These are phyloP conservation scores for Boletus insuetus DNA, from an alignment of 768 basidiomycete species.

Conservation along the genomic window DNA sequence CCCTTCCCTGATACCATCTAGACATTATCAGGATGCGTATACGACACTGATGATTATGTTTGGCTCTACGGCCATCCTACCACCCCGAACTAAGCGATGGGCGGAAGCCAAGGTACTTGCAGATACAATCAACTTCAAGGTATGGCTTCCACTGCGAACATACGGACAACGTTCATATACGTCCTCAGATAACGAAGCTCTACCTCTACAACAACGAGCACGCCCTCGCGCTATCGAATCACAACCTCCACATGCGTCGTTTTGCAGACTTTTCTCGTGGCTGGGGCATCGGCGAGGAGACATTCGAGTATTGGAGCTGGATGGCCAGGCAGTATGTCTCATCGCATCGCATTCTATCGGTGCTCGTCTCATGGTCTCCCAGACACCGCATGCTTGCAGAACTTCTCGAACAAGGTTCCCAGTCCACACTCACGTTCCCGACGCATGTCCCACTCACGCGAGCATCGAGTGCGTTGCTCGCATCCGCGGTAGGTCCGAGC, in stretches of 20 bases:
- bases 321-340: constrained; percentile 78
- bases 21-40: constrained; percentile 95
- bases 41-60: constrained; percentile 83
- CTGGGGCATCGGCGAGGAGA: constrained; percentile 97
- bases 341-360: not conserved
- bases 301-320: constrained; percentile 98
- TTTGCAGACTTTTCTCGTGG: constrained; percentile 85
- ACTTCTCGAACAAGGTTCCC: constrained; percentile 78
- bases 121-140: constrained; percentile 91
- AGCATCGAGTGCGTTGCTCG: constrained; percentile 21
- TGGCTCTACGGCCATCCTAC: constrained; percentile 78
- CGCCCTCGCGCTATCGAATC: constrained; percentile 73
- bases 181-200: constrained; percentile 74
- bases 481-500: constrained; percentile 7
- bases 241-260: constrained; percentile 79
- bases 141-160: constrained; percentile 26
- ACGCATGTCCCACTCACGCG: constrained; percentile 45
- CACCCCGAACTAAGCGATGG: constrained; percentile 95
- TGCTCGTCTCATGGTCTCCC: not conserved
- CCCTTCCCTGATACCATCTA: constrained; percentile 30
- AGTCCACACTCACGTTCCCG: constrained; percentile 61
- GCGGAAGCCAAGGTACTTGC: constrained; percentile 97
- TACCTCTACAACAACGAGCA: constrained; percentile 91
- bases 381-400: constrained; percentile 92
- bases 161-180: not conserved